Evolutionary conservation across 2,329 filamentous ascomycete genomes (phyloP).

Genomic region (Ceratocystis colombiana): DNA sequence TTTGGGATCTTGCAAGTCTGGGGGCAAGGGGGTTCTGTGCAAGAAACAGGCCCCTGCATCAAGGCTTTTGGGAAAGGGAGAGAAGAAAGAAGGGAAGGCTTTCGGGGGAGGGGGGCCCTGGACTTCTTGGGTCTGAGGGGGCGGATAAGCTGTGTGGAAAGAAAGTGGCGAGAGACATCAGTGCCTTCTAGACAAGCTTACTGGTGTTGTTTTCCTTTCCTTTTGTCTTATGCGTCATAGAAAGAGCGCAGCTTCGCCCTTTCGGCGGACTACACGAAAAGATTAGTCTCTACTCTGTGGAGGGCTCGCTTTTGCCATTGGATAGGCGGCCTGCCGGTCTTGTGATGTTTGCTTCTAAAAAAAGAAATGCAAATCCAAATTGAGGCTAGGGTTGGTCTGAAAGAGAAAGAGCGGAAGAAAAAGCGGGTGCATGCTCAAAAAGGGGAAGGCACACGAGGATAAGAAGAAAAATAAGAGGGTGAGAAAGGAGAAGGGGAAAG

Average conservation of each 20-base stretch:
- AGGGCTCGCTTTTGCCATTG: not conserved
- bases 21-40: not conserved
- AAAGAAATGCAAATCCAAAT: not conserved
- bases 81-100: not conserved
- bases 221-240: too few relatives aligned
- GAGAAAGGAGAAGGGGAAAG: not conserved
- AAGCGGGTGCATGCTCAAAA: not conserved
- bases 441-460: not conserved
- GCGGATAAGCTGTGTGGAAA: not conserved
- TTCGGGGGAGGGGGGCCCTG: not conserved
- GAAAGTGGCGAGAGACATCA: not conserved
- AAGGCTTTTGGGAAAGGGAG: not conserved
- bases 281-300: not conserved
- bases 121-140: not conserved
- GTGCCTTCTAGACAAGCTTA: too few relatives aligned
- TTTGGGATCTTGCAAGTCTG: not conserved
- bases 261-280: not conserved
- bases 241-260: too few relatives aligned
- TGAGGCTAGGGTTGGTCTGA: not conserved
- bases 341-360: not conserved
- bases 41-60: not conserved
- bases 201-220: too few relatives aligned
- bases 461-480: not conserved
- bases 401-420: not conserved
- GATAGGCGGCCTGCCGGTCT: not conserved